phyloP scores from a whole-genome alignment of 2,329 filamentous ascomycete species.

The Exophiala alcalophila region DNA sequence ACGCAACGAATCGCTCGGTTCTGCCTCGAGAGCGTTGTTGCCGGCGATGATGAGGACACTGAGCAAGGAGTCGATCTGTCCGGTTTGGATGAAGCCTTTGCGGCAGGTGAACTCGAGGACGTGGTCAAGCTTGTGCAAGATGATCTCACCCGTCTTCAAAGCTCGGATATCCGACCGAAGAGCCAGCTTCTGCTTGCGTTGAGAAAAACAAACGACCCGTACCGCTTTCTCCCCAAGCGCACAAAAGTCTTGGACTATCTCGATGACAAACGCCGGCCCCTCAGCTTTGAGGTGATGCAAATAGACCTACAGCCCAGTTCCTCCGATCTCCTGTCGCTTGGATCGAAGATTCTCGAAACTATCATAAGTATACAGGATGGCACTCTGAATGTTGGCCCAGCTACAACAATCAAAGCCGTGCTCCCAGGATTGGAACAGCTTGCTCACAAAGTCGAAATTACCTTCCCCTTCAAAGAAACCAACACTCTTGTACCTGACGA shows the following conservation, averaged over 20 bases:
- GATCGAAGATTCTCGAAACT: conserved; percentile 47
- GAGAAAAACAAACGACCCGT: conserved; percentile 55
- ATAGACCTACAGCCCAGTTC: conserved; percentile 38
- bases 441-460: conserved; percentile 15
- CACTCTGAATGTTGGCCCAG: conserved; percentile 32
- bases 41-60: conserved; percentile 58
- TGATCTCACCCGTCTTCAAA: conserved; percentile 52
- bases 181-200: conserved; percentile 52
- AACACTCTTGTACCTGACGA: neutral
- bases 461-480: neutral
- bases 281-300: conserved; percentile 39
- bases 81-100: conserved; percentile 56
- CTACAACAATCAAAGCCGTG: conserved; percentile 42
- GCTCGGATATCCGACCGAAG: conserved; percentile 50
- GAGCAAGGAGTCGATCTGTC: conserved; percentile 55
- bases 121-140: conserved; percentile 54
- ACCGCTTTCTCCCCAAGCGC: conserved; percentile 44
- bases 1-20: conserved; percentile 59
- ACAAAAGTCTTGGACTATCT: conserved; percentile 32
- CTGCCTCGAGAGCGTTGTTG: conserved; percentile 62
- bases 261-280: conserved; percentile 35
- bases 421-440: conserved; percentile 38
- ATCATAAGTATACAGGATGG: conserved; percentile 43
- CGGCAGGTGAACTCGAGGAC: conserved; percentile 50
- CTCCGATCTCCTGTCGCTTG: conserved; percentile 48